Percentiles rank a stretch among this genome's conserved stretches.
phyloP scores from a whole-genome alignment of 1,284 basidiomycete species.

The Trichosporon sp. region DNA sequence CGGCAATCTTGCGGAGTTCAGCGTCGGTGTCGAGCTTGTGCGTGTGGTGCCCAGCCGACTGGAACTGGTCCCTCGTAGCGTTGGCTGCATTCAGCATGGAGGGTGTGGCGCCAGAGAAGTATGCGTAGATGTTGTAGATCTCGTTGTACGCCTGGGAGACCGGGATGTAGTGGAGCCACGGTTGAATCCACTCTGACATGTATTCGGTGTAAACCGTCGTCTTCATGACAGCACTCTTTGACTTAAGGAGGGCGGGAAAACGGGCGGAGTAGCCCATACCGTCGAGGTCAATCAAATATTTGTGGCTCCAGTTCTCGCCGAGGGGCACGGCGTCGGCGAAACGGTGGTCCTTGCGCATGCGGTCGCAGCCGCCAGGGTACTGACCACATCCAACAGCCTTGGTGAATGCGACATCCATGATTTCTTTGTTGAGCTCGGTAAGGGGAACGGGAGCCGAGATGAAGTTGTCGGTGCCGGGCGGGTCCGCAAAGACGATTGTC shows the following conservation, averaged over 20 bases:
- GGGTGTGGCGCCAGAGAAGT: conserved; percentile 78
- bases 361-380: conserved; percentile 79
- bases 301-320: conserved; percentile 86
- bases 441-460: conserved; percentile 67
- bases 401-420: conserved; percentile 88
- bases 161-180: conserved; percentile 85
- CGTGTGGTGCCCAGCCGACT: conserved; percentile 52
- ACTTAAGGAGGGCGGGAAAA: conserved; percentile 71
- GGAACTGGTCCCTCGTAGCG: conserved; percentile 49
- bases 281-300: conserved; percentile 87
- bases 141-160: conserved; percentile 81
- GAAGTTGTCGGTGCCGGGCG: conserved; percentile 64
- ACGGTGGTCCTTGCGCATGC: conserved; percentile 68
- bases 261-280: conserved; percentile 93
- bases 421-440: conserved; percentile 69
- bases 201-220: conserved; percentile 87
- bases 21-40: conserved; percentile 68
- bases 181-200: conserved; percentile 65
- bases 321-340: conserved; percentile 77
- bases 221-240: conserved; percentile 84
- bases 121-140: conserved; percentile 87
- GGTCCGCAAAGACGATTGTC: conserved; percentile 75
- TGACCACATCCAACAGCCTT: conserved; percentile 68
- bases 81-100: conserved; percentile 64
- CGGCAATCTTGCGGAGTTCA: conserved; percentile 75